Percentiles rank a stretch among this genome's conserved stretches.
Evolutionary conservation across 352 stramenopile genomes (phyloP).

Genomic region (Pelagophyceae sp.): DNA sequence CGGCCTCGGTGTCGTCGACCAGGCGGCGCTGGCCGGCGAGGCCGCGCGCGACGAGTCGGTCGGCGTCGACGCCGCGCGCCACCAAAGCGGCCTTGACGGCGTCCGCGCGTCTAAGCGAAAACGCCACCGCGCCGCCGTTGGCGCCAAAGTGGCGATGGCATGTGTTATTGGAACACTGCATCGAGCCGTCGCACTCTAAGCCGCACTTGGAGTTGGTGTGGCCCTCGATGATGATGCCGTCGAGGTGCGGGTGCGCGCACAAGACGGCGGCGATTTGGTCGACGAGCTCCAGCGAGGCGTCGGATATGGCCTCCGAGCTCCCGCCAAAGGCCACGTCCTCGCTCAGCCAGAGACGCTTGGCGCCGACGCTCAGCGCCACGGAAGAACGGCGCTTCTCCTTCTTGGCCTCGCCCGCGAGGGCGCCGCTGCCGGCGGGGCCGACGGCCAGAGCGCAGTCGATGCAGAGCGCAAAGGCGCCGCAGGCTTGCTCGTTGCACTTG

Average conservation of each 20-base stretch:
- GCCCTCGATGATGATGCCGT: background rate
- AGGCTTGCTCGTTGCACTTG: background rate
- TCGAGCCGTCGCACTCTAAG: slow-evolving; percentile 2
- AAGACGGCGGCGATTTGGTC: background rate
- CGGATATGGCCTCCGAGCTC: background rate
- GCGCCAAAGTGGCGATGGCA: background rate
- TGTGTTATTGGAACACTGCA: background rate
- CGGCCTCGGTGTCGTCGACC: slow-evolving; percentile 1
- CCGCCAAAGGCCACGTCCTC: background rate
- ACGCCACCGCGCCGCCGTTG: background rate
- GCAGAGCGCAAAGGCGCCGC: background rate
- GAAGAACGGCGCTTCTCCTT: background rate
- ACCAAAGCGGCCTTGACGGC: background rate
- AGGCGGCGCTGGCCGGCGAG: background rate
- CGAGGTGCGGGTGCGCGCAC: background rate
- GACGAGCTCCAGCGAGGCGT: background rate
- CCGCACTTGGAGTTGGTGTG: slow-evolving; percentile 17
- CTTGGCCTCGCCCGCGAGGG: background rate
- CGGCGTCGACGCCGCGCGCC: background rate
- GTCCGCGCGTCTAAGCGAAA: background rate
- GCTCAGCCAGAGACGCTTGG: slow-evolving; percentile 13
- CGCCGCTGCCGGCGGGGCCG: background rate
- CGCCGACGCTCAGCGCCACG: slow-evolving; percentile 6
- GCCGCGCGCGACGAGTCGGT: background rate
- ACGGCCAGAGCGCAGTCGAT: background rate